Evolutionary conservation across 805 yeast genomes (phyloP).

Genomic region (Yarrowia bubula): DNA sequence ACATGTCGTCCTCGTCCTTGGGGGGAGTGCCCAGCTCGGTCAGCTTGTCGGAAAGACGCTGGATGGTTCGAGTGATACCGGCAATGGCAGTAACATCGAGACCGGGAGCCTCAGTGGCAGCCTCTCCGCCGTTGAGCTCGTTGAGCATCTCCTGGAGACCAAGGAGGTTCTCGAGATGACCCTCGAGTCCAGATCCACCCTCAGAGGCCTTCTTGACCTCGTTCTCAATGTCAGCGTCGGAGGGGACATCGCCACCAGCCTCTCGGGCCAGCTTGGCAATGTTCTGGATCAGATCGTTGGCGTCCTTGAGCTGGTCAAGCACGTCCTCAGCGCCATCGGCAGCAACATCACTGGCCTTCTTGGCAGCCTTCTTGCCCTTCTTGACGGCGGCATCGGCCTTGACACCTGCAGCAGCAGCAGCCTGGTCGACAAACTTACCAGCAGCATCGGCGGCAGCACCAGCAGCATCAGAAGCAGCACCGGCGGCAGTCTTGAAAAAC

Average conservation of each 20-base stretch:
- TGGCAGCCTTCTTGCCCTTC: slow-evolving; percentile 33
- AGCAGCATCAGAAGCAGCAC: neutral
- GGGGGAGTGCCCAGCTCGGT: slow-evolving; percentile 26
- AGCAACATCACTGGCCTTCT: slow-evolving; percentile 32
- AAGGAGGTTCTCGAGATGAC: slow-evolving; percentile 13
- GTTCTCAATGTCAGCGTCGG: slow-evolving; percentile 1
- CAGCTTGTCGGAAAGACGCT: slow-evolving; percentile 23
- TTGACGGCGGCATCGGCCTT: slow-evolving; percentile 34
- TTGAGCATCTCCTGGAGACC: slow-evolving; percentile 18
- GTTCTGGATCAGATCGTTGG: slow-evolving; percentile 6
- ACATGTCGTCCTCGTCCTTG: slow-evolving; percentile 26
- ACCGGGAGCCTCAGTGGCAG: neutral
- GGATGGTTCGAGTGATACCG: neutral
- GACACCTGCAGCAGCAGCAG: slow-evolving; percentile 5
- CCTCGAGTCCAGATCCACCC: neutral
- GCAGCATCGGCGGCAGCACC: slow-evolving; percentile 33
- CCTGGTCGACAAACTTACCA: slow-evolving; percentile 24
- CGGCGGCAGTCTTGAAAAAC: slow-evolving; percentile 6
- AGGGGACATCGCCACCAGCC: neutral
- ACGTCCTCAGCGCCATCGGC: slow-evolving; percentile 8
- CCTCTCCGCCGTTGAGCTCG: slow-evolving; percentile 18
- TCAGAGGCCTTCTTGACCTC: neutral
- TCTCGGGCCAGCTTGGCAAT: slow-evolving; percentile 6
- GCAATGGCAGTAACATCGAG: slow-evolving; percentile 15
- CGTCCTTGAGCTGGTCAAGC: slow-evolving; percentile 20